Base-by-base conservation (phyloP, 805 yeast species). In the Barnettozyma pratensis region DNA sequence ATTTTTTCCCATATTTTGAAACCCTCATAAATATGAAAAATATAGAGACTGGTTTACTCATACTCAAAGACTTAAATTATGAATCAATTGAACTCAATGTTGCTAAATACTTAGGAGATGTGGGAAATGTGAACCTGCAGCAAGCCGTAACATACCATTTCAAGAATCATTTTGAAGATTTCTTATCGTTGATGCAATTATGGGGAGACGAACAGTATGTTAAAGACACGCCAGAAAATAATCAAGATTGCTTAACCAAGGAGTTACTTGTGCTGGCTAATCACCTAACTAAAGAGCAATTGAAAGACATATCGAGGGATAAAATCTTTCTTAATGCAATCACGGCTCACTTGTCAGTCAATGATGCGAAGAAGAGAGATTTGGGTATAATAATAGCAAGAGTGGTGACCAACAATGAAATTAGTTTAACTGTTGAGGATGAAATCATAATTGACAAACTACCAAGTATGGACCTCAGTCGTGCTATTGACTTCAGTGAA, bases 361-460 rank as follows among this genome's bases (percentile, higher is more conserved):
- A 71, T 41, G 71, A 79, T 1, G 56, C 62, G 1, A 60, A 57
- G n/a, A 64, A 74, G 2, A 73, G 87, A 47, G 58, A 70, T 11
- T 62, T 82, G 32, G 90, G 83, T 0, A 77, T 84, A 62, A 57
- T 75, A 12, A 61, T 84, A 6, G 87, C 87, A 1, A 84, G 83
- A 56, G 58, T 61, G 12, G 59, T 79, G 1, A 62, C 62, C 0
- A 58, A 61, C 19, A 54, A 60, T 26, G 55, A 56, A 50, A 53
- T 51, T 53, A 57, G 61, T 5, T 56, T 71, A 48, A 62, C 67
- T 5, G 60, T 64, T 2, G 59, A 65, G 4, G 62, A 64, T 7
- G 53, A 51, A 32, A 43, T 56, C 9, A 12, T 19, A 30, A 34
- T 43, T 46, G 42, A 50, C 39, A 35, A 32, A 19, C 19, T 51